Evolutionary conservation across 805 yeast genomes (phyloP), one percentile per base, ranked within the genome.

Genomic region (Pichia kluyveri): DNA sequence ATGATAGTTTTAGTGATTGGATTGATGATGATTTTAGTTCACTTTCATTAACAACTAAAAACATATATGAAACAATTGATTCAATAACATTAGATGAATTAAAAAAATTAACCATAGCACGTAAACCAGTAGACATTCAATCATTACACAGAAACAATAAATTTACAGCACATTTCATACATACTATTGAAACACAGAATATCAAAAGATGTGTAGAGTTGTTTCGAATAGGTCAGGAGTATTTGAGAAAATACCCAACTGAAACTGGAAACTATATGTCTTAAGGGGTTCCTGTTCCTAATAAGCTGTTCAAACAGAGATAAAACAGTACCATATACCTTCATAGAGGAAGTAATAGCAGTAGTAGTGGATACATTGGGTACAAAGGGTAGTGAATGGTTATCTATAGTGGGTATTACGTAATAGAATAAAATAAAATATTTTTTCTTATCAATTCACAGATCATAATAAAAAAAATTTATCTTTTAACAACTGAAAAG

Each of bases 181-280:
- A 34, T 34, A 5, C 15, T 34, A 15, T 34, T 15, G 9, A 34
- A 15, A 14, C 5, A 7, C n/a, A 8, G 17, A 14, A 34, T 14
- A 14, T 34, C 9, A 8, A 34, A 15, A 12, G 37, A 34, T 34
- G 37, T 15, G 5, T 10, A 34, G 17, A 37, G 15, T 11, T 46
- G 6, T 28, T 46, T 14, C 18, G 45, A n/a, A 46, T 46, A 15
- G 49, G 49, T 2, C 8, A 46, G 10, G 9, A 46, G 10, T 46
- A 37, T 17, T 39, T 46, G 2, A n/a, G n/a, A 12, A 12, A 9
- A 8, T 7, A 43, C 18, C 45, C 34, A 3, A 12, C n/a, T 5
- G 8, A 36, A 27, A 12, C 18, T 43, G 14, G 34, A 36, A 43
- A 4, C 17, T 1, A 18, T 43, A 3, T 43, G 45, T 18, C 37